Percentiles rank a stretch among this genome's conserved stretches.
Conservation (phyloP, 2,329 filamentous ascomycete genomes). For the Myriosclerotinia scirpicola region DNA sequence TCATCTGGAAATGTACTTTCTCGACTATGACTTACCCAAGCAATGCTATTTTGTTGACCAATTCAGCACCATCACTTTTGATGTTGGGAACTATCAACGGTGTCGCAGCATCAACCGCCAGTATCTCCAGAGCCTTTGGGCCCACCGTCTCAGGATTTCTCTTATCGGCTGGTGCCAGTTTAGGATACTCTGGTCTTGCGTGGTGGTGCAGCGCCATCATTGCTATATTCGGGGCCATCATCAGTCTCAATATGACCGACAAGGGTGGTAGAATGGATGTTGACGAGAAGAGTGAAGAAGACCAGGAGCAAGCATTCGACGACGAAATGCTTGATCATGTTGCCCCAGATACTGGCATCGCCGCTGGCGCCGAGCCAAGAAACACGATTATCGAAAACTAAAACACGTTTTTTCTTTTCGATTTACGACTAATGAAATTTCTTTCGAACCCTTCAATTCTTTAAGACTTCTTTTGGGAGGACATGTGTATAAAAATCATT, state of each 20-base stretch:
- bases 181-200: slow-evolving; percentile 81
- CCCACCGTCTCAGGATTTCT: slow-evolving; percentile 85
- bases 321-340: slow-evolving; percentile 35
- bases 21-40: slow-evolving; percentile 89
- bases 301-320: slow-evolving; percentile 34
- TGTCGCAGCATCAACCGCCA: slow-evolving; percentile 86
- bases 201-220: slow-evolving; percentile 91
- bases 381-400: slow-evolving; percentile 2
- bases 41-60: slow-evolving; percentile 84
- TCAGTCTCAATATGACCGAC: slow-evolving; percentile 76
- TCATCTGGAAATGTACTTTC: slow-evolving; percentile 92
- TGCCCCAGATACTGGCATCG: slow-evolving; percentile 33
- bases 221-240: slow-evolving; percentile 69
- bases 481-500: slow-evolving; percentile 23
- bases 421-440: slow-evolving; percentile 23
- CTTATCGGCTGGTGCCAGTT: slow-evolving; percentile 74
- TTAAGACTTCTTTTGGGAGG: slow-evolving; percentile 5
- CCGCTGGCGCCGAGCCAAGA: slow-evolving; percentile 23
- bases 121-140: slow-evolving; percentile 82
- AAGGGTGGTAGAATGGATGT: slow-evolving; percentile 39
- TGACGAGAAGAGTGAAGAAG: slow-evolving; percentile 38
- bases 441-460: slow-evolving; percentile 21
- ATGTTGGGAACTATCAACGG: slow-evolving; percentile 93
- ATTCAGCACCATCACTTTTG: slow-evolving; percentile 79
- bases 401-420: background rate